These are phyloP conservation scores for Parietaria judaica DNA, from an alignment of 306 rosid species.

Conservation along the genomic window DNA sequence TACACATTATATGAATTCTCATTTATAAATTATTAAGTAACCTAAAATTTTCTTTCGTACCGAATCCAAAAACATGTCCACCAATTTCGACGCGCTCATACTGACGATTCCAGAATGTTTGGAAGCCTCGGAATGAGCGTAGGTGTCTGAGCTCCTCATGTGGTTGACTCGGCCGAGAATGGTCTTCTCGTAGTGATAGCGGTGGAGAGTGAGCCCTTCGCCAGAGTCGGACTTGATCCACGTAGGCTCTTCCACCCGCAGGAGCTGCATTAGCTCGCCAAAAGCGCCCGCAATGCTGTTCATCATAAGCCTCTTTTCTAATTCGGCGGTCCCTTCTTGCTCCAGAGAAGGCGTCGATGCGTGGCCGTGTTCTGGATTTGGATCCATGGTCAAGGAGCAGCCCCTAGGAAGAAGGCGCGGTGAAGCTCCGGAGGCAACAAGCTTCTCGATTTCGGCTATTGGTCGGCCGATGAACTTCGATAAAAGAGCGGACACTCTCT, in stretches of 20 bases:
- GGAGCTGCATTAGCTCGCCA: constrained; percentile 41
- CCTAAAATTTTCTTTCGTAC: constrained; percentile 20
- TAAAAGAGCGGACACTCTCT: constrained; percentile 30
- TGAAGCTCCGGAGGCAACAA: constrained; percentile 3
- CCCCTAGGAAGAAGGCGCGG: too few relatives aligned
- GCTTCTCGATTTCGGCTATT: constrained; percentile 22
- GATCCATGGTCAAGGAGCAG: background rate
- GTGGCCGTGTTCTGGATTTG: background rate
- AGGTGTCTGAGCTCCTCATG: constrained; percentile 14
- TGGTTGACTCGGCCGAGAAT: constrained; percentile 16
- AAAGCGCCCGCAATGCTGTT: constrained; percentile 36
- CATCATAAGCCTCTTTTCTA: constrained; percentile 31
- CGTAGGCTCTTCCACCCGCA: constrained; percentile 39
- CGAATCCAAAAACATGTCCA: constrained; percentile 45
- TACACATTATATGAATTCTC: too few relatives aligned
- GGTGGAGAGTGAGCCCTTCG: constrained; percentile 32
- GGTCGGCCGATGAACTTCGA: constrained; percentile 33
- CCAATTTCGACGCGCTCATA: constrained; percentile 33
- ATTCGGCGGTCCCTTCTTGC: constrained; percentile 5
- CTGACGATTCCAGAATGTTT: constrained; percentile 44
- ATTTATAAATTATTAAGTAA: background rate
- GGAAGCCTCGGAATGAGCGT: constrained; percentile 39
- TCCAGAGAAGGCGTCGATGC: constrained; percentile 7
- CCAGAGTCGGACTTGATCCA: constrained; percentile 35
- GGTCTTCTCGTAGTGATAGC: constrained; percentile 31